phyloP scores from a whole-genome alignment of 305 asterid genomes.

The Fraxinus xanthoxyloides region DNA sequence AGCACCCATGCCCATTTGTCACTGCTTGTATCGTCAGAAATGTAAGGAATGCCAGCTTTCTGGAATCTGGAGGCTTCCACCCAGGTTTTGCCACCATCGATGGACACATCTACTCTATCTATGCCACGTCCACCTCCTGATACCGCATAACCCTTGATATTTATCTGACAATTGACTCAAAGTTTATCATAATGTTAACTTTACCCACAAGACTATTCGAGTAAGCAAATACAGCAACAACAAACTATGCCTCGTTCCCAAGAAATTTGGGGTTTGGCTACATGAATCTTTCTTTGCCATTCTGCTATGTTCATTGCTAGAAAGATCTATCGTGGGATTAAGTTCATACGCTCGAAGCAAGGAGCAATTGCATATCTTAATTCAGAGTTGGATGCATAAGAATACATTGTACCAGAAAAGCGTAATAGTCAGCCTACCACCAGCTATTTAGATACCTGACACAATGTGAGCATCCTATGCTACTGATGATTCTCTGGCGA shows the following conservation, averaged over 20 bases:
- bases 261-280: background rate
- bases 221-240: background rate
- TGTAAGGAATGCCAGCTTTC: slow-evolving; percentile 59
- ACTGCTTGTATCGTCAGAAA: slow-evolving; percentile 52
- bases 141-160: slow-evolving; percentile 80
- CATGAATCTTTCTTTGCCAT: background rate
- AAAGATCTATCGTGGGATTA: background rate
- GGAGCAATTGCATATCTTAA: background rate
- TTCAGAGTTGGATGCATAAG: background rate
- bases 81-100: slow-evolving; percentile 89
- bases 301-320: background rate
- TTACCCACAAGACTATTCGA: background rate
- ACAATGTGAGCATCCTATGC: background rate
- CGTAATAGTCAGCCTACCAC: background rate
- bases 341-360: background rate
- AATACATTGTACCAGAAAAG: background rate
- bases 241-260: background rate
- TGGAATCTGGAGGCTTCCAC: slow-evolving; percentile 78
- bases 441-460: background rate
- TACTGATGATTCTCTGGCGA: background rate
- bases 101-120: slow-evolving; percentile 82
- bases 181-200: background rate
- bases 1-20: slow-evolving; percentile 99
- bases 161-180: slow-evolving; percentile 44
- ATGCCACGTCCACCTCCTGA: slow-evolving; percentile 98